Conservation (phyloP, 1,284 basidiomycete genomes). For the Rhodotorula mucilaginosa region DNA sequence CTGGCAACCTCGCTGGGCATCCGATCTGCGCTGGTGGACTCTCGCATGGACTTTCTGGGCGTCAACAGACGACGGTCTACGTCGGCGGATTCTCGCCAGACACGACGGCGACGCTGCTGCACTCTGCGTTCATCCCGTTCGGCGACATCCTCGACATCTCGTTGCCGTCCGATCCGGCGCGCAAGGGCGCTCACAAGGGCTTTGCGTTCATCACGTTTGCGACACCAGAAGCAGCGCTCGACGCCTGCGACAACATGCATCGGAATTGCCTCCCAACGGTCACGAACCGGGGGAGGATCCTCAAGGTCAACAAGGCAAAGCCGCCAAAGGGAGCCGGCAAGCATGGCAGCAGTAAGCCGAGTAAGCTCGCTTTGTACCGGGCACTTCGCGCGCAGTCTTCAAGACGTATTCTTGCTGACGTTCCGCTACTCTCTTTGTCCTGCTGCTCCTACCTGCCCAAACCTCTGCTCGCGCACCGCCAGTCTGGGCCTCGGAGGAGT, state of each 20-base stretch:
- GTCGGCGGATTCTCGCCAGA: constrained; percentile 42
- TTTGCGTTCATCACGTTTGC: constrained; percentile 46
- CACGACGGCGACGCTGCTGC: constrained; percentile 38
- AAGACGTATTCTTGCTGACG: background rate
- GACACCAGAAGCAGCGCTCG: constrained; percentile 36
- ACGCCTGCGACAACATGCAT: constrained; percentile 48
- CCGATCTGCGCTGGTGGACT: too few species aligned
- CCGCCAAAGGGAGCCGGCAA: constrained; percentile 36
- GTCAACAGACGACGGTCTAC: constrained; percentile 34
- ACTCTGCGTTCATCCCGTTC: constrained; percentile 44
- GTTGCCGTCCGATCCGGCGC: constrained; percentile 43
- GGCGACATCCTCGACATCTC: constrained; percentile 46
- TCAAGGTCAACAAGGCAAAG: constrained; percentile 45
- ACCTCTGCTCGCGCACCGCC: background rate
- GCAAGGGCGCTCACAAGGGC: constrained; percentile 37
- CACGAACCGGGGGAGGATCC: constrained; percentile 26
- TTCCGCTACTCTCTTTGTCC: background rate
- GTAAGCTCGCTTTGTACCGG: constrained; percentile 16
- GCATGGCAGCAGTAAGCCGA: constrained; percentile 37
- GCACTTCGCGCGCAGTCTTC: background rate
- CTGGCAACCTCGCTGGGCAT: background rate
- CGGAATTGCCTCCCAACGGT: constrained; percentile 40
- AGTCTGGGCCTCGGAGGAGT: constrained; percentile 45
- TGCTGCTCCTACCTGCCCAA: background rate
- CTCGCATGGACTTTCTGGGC: too few species aligned